Conservation (phyloP, 2,329 filamentous ascomycete species). For the Rasamsonia emersonii region DNA sequence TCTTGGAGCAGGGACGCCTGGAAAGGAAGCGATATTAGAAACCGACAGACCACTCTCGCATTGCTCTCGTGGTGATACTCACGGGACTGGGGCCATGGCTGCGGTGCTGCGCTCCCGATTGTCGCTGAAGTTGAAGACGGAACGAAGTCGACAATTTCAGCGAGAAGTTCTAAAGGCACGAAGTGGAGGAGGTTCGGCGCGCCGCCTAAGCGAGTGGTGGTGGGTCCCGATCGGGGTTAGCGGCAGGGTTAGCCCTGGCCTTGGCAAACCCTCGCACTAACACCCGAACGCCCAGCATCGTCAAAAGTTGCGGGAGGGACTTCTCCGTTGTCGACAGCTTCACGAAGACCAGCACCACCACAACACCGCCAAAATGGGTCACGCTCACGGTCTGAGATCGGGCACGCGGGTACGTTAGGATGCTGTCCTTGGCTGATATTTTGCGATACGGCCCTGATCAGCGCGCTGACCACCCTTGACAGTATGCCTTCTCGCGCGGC, state of each 20-base stretch:
- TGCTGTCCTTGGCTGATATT: conserved; percentile 2
- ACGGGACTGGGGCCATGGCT: conserved; percentile 36
- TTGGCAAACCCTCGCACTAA: conserved; percentile 19
- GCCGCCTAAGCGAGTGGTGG: conserved; percentile 14
- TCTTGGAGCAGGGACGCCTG: conserved; percentile 86
- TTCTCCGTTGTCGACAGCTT: conserved; percentile 30
- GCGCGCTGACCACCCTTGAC: conserved; percentile 28
- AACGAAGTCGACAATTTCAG: conserved; percentile 17
- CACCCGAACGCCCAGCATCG: conserved; percentile 13
- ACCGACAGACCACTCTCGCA: conserved; percentile 28
- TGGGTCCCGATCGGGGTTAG: conserved; percentile 15
- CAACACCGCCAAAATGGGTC: conserved; percentile 66
- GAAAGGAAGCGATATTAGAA: conserved; percentile 19
- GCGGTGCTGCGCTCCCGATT: conserved; percentile 32
- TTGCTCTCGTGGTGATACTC: conserved; percentile 24
- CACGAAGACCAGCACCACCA: conserved; percentile 27
- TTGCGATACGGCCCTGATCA: conserved; percentile 4
- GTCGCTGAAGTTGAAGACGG: conserved; percentile 28
- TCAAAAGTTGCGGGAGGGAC: conserved; percentile 17
- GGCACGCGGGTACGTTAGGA: conserved; percentile 65
- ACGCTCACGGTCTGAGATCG: conserved; percentile 77
- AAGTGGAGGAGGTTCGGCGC: conserved; percentile 13
- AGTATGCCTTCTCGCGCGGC: conserved; percentile 87
- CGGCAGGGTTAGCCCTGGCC: conserved; percentile 15
- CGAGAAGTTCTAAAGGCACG: conserved; percentile 11